Evolutionary conservation across 139 green algal species (phyloP).

Genomic region (Chlamydomonas applanata): DNA sequence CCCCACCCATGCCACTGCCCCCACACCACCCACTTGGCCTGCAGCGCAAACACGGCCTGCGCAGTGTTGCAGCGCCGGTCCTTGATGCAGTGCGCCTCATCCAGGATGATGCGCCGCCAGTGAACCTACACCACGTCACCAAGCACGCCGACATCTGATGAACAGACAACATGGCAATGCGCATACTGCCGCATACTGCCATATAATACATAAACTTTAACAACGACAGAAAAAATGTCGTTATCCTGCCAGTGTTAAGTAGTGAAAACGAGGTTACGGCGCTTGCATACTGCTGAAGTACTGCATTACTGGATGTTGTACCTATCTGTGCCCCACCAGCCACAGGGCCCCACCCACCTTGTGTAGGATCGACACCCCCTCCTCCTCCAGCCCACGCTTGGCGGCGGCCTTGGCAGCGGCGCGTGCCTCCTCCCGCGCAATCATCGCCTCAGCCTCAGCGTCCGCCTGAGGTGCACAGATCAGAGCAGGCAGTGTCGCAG

Average conservation of each 20-base stretch:
- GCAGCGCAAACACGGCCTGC: constrained; percentile 83
- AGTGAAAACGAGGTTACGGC: too few species aligned
- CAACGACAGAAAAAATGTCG: too few species aligned
- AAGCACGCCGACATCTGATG: too few species aligned
- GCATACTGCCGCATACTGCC: background rate
- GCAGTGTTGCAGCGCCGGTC: constrained; percentile 77
- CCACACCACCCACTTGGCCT: constrained; percentile 15
- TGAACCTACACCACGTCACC: constrained; percentile 43
- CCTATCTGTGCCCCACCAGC: too few species aligned
- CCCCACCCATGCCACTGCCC: background rate
- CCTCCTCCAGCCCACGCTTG: background rate
- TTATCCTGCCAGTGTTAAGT: too few species aligned
- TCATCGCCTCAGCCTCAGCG: constrained; percentile 44
- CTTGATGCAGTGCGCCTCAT: constrained; percentile 94
- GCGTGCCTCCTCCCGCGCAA: constrained; percentile 14
- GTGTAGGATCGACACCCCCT: constrained; percentile 30
- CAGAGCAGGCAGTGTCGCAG: too few species aligned
- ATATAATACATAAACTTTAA: background rate
- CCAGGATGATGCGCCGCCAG: constrained; percentile 85
- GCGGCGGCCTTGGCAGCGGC: background rate
- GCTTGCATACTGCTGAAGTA: too few species aligned
- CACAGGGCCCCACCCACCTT: too few species aligned
- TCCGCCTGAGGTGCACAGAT: constrained; percentile 31
- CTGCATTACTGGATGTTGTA: too few species aligned
- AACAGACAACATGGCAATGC: background rate